phyloP scores from a whole-genome alignment of 2,329 filamentous ascomycete species.

The Colletotrichum siamense region DNA sequence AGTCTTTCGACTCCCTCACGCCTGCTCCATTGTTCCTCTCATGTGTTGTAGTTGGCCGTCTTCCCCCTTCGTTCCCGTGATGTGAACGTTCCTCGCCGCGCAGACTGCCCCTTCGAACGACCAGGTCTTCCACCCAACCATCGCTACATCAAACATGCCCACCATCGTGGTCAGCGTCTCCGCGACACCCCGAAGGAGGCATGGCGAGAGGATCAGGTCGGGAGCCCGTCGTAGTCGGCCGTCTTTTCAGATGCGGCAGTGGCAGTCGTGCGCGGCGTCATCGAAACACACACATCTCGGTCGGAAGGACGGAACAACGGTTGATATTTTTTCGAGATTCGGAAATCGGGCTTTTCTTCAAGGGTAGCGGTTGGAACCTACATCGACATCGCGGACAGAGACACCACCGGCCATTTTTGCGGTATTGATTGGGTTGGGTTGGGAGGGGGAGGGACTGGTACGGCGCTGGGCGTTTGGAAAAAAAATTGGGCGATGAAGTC shows the following conservation, averaged over 20 bases:
- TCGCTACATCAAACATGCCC: background rate
- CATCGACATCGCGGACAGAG: constrained; percentile 85
- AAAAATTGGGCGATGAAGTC: constrained; percentile 29
- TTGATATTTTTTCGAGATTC: background rate
- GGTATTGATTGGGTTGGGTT: constrained; percentile 47
- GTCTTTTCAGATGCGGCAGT: background rate
- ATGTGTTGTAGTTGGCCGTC: constrained; percentile 25
- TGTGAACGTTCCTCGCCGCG: background rate
- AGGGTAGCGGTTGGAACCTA: constrained; percentile 52
- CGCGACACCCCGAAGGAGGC: background rate
- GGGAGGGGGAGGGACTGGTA: constrained; percentile 28
- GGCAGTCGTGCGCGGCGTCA: constrained; percentile 10
- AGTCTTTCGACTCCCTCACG: constrained; percentile 76
- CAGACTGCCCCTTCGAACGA: background rate
- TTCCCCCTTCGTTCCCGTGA: background rate
- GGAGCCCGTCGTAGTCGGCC: rapidly evolving
- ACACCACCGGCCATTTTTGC: constrained; percentile 81
- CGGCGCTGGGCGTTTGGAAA: constrained; percentile 20
- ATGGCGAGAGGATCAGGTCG: background rate
- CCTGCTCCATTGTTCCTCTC: constrained; percentile 58
- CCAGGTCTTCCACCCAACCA: background rate
- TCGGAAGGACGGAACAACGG: background rate
- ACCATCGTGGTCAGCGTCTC: background rate
- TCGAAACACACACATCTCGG: background rate
- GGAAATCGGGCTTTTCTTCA: background rate